Percentiles rank a stretch among this genome's conserved stretches.
These are phyloP conservation scores for Puccinia polysora DNA, from an alignment of 1,284 basidiomycete genomes.

Conservation along the genomic window DNA sequence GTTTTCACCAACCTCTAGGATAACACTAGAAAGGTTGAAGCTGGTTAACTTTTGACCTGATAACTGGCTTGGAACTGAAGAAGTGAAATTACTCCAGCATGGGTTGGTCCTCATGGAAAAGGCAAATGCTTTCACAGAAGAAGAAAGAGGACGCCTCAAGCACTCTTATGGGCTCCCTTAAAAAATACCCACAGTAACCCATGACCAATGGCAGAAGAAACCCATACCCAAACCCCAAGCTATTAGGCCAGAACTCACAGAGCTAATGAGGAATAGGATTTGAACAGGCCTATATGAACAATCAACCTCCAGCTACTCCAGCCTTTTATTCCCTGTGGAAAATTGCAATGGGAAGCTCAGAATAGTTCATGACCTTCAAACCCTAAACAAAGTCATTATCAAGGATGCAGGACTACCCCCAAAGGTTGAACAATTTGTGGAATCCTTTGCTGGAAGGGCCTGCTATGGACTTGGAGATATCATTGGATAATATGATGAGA, in stretches of 20 bases:
- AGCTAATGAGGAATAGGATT: background rate
- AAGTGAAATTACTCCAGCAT: too few species aligned
- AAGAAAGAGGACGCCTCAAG: background rate
- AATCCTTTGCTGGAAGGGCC: background rate
- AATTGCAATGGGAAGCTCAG: conserved; percentile 4
- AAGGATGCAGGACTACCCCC: background rate
- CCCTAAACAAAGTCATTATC: background rate
- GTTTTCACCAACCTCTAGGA: too few species aligned
- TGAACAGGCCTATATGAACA: conserved; percentile 5
- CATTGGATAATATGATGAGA: background rate
- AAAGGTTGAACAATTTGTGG: background rate
- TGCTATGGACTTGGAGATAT: background rate
- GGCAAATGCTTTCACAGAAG: conserved; percentile 3
- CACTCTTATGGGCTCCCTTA: conserved; percentile 11
- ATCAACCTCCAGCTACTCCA: conserved; percentile 9
- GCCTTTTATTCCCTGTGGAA: background rate
- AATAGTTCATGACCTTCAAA: background rate
- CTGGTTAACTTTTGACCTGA: too few species aligned
- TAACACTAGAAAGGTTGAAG: too few species aligned
- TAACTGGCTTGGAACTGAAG: too few species aligned
- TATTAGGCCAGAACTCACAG: background rate
- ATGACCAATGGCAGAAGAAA: conserved; percentile 15
- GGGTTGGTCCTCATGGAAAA: too few species aligned
- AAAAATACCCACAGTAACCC: background rate
- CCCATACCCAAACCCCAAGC: conserved; percentile 2